Base-by-base conservation (phyloP, 202 grass and related monocot species). In the Bolboschoenoplectus hybrid region DNA sequence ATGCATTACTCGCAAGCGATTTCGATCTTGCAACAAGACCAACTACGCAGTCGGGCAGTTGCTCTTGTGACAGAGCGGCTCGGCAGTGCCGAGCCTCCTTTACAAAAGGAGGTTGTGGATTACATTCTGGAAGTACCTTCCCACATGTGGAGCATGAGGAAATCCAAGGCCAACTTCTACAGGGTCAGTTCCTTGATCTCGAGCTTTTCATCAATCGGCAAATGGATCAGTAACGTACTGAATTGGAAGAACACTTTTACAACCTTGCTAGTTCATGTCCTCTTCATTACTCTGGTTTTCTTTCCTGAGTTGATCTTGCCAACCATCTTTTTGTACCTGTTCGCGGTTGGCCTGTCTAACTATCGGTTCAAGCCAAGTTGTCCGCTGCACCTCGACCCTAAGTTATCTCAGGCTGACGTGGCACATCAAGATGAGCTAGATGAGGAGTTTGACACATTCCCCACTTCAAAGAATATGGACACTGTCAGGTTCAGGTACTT, bases 121-220 rank as follows among this genome's bases (percentile, higher is more conserved):
- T 98, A 95, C 93, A 91, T 98, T 88, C 93, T 98, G 0, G 96
- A 98, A 85, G 93, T 92, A 1, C 92, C 93, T 88, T 92, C 87
- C 0, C 87, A 98, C 90, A 95, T 98, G 96, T 98, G 91, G 87
- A 98, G 96, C 93, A 87, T 98, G 82, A 79, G 96, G 0, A 84
- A 93, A 81, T 93, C 91, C 87, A 94, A 95, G 93, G 91, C 93
- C 77, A 95, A 98, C 85, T 98, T 98, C 87, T 6, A 86, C 63
- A 68, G 96, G 5, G 70, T 95, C 79, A 92, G 55, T 1, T 88
- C 91, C 0, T 81, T 98, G 65, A 87, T 91, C 83, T 90, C 91
- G 5, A 90, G 91, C 44, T 14, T 80, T 13, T 69, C 85, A 0
- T 90, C 93, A 0, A 87, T 95, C 0, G 88, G 46, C 6, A 84